Percentiles rank a stretch among this genome's conserved stretches.
Conservation (phyloP, 176 grass and related monocot species). For the Aegilops bicornis region DNA sequence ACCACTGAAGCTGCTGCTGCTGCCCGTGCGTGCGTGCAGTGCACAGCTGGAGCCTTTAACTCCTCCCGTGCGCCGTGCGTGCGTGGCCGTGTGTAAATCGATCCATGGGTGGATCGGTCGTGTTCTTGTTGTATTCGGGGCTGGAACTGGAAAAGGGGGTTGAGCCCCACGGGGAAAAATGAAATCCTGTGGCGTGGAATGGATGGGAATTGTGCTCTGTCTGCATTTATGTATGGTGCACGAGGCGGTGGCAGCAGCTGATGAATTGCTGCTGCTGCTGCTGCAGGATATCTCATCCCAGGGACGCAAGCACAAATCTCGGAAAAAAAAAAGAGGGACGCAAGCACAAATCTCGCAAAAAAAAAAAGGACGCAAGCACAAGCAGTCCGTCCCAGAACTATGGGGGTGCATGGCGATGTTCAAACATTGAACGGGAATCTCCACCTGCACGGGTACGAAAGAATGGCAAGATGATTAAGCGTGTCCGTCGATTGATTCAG, state of each 20-base stretch:
- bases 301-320: too few species aligned
- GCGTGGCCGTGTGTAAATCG: not conserved
- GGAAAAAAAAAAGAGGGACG: too few species aligned
- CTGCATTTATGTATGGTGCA: slow-evolving; percentile 34
- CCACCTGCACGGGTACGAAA: too few species aligned
- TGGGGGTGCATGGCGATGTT: too few species aligned
- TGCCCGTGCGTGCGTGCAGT: not conserved
- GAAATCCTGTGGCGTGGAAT: slow-evolving; percentile 25
- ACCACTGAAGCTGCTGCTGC: slow-evolving; percentile 22
- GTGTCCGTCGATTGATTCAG: too few species aligned
- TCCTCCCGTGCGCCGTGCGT: not conserved
- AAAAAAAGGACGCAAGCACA: too few species aligned
- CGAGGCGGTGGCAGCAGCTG: slow-evolving; percentile 14
- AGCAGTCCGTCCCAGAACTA: too few species aligned
- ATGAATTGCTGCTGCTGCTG: not conserved
- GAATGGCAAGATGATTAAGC: too few species aligned
- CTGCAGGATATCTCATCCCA: not conserved
- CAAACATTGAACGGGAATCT: too few species aligned
- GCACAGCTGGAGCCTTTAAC: slow-evolving; percentile 27
- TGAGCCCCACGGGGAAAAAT: slow-evolving; percentile 9
- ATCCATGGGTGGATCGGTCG: slow-evolving; percentile 6
- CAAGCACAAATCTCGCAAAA: too few species aligned
- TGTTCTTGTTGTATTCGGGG: slow-evolving; percentile 43
- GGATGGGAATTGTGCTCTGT: slow-evolving; percentile 38
- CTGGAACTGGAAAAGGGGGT: slow-evolving; percentile 16